A percentile compares a stretch with the other conserved stretches of the same genome.
These are phyloP conservation scores for Mortierella sp. DNA, from an alignment of 371 early-diverging fungal species.

Conservation along the genomic window DNA sequence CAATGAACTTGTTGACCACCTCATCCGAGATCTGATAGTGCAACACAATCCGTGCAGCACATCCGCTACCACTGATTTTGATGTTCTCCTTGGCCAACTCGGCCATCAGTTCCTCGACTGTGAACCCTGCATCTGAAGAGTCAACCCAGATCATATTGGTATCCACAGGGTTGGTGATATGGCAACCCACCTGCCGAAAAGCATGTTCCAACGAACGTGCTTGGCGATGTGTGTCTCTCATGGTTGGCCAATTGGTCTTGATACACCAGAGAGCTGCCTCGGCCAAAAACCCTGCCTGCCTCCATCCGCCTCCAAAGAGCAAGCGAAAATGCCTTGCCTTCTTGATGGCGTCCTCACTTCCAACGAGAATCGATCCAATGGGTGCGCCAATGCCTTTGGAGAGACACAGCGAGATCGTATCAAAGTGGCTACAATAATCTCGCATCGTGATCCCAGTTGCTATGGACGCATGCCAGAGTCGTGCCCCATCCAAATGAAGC, in stretches of 20 bases:
- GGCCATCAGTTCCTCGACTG: slow-evolving; percentile 23
- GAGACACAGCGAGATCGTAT: slow-evolving; percentile 87
- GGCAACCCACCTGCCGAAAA: slow-evolving; percentile 68
- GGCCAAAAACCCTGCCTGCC: slow-evolving; percentile 87
- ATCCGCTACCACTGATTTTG: slow-evolving; percentile 29
- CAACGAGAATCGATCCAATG: slow-evolving; percentile 89
- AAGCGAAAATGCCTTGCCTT: slow-evolving; percentile 89
- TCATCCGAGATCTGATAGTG: slow-evolving; percentile 39
- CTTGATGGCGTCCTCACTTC: slow-evolving; percentile 69
- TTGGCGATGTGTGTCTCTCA: slow-evolving; percentile 72
- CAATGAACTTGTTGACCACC: slow-evolving; percentile 29
- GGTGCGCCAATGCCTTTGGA: slow-evolving; percentile 95
- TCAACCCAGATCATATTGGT: slow-evolving; percentile 93
- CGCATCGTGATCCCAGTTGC: slow-evolving; percentile 71
- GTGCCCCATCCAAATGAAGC: slow-evolving; percentile 91
- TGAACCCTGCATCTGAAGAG: slow-evolving; percentile 30
- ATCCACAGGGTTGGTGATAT: slow-evolving; percentile 72
- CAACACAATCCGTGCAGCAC: slow-evolving; percentile 39
- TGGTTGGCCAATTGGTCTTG: slow-evolving; percentile 66
- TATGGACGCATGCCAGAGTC: slow-evolving; percentile 90
- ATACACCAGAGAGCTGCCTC: slow-evolving; percentile 79
- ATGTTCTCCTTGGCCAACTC: slow-evolving; percentile 26
- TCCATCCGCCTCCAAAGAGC: slow-evolving; percentile 92
- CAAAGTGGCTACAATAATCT: slow-evolving; percentile 77
- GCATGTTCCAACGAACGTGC: slow-evolving; percentile 72